phyloP scores from a whole-genome alignment of 306 rosid genomes.

The Geum urbanum region DNA sequence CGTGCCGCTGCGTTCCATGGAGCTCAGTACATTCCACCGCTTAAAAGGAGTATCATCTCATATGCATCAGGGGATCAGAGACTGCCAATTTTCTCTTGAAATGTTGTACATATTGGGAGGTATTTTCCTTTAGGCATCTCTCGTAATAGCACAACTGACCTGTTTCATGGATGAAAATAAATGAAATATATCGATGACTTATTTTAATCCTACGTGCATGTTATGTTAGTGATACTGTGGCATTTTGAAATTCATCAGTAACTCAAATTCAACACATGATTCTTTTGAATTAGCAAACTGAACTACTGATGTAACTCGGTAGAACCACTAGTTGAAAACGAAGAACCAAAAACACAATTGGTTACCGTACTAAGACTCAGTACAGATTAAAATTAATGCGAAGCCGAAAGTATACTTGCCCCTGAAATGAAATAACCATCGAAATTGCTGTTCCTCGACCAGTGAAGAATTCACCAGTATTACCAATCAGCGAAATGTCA shows the following conservation, averaged over 20 bases:
- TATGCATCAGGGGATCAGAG: constrained; percentile 83
- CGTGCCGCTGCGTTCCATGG: constrained; percentile 79
- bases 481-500: constrained; percentile 55
- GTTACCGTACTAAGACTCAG: constrained; percentile 40
- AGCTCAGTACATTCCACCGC: constrained; percentile 64
- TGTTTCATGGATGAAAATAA: not conserved
- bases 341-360: not conserved
- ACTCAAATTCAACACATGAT: not conserved
- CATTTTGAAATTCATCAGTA: not conserved
- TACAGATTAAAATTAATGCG: constrained; percentile 44
- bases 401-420: constrained; percentile 62
- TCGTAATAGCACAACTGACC: not conserved
- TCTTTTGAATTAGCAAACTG: not conserved
- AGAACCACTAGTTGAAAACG: not conserved
- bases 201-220: not conserved
- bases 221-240: not conserved
- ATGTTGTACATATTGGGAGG: constrained; percentile 12
- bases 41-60: constrained; percentile 75
- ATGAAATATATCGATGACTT: not conserved
- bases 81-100: constrained; percentile 59
- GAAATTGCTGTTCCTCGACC: constrained; percentile 58
- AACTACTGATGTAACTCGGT: no score
- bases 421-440: constrained; percentile 51
- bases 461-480: constrained; percentile 76
- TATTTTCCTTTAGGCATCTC: not conserved